Evolutionary conservation across 2,329 filamentous ascomycete genomes (phyloP).

Genomic region (Beauveria australis): DNA sequence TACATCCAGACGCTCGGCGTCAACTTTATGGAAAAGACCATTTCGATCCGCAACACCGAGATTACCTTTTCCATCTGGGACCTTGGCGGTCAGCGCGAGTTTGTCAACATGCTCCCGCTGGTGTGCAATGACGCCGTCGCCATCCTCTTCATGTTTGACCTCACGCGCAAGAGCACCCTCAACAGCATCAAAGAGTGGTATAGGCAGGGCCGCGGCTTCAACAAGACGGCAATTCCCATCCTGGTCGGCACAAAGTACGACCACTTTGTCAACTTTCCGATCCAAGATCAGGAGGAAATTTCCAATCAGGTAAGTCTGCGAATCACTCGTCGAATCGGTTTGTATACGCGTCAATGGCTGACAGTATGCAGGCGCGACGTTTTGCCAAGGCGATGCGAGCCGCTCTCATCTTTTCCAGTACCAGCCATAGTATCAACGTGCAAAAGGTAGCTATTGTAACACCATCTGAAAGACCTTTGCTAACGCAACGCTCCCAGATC

Average conservation of each 20-base stretch:
- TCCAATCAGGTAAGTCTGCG: conserved; percentile 67
- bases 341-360: neutral
- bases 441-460: conserved; percentile 64
- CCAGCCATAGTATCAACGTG: conserved; percentile 98
- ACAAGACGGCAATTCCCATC: conserved; percentile 99
- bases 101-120: conserved; percentile 99
- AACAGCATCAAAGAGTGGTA: conserved; percentile 99
- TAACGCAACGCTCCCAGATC: conserved; percentile 51
- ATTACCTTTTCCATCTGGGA: conserved; percentile 99
- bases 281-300: conserved; percentile 97
- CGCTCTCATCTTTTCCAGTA: conserved; percentile 95
- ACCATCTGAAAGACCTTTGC: neutral
- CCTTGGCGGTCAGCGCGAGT: conserved; percentile 92
- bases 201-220: conserved; percentile 92
- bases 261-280: conserved; percentile 97
- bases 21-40: conserved; percentile 99
- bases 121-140: conserved; percentile 98
- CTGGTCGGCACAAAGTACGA: conserved; percentile 97
- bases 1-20: conserved; percentile 98
- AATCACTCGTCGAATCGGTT: neutral
- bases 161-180: conserved; percentile 94
- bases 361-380: conserved; percentile 63
- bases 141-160: conserved; percentile 98
- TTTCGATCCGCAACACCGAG: conserved; percentile 97
- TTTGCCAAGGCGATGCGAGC: conserved; percentile 99